Conservation (phyloP, 2,329 filamentous ascomycete species). For the Zymoseptoria pseudotritici region DNA sequence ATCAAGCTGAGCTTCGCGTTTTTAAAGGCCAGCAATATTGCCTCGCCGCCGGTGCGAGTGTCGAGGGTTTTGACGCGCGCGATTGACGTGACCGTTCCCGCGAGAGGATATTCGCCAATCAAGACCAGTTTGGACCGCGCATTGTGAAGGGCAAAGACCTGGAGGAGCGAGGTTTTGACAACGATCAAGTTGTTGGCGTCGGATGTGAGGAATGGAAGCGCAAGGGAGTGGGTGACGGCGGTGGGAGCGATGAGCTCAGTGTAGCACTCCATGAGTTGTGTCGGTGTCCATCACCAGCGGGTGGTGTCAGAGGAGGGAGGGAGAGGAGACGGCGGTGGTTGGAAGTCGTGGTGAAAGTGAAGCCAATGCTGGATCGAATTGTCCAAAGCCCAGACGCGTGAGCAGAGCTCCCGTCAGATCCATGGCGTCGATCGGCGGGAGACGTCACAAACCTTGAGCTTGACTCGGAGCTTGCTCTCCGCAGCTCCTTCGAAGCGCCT, state of each 20-base stretch:
- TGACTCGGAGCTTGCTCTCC: not conserved
- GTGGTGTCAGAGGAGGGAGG: no score
- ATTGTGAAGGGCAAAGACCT: constrained; percentile 58
- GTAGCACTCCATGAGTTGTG: constrained; percentile 78
- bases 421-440: not conserved
- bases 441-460: not conserved
- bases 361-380: not conserved
- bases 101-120: constrained; percentile 72
- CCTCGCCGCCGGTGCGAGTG: constrained; percentile 74
- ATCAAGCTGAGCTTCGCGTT: constrained; percentile 90
- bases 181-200: constrained; percentile 78
- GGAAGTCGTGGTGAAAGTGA: not conserved
- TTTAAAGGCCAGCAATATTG: constrained; percentile 73
- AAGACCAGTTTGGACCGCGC: constrained; percentile 61
- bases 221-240: constrained; percentile 82
- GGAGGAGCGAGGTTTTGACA: constrained; percentile 85
- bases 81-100: constrained; percentile 77
- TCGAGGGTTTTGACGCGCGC: constrained; percentile 66
- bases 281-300: not conserved
- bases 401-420: not conserved
- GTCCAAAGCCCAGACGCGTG: not conserved
- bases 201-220: constrained; percentile 67
- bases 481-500: not conserved
- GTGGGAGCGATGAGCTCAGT: constrained; percentile 91
- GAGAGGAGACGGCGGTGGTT: not conserved